phyloP scores from a whole-genome alignment of 805 yeast genomes.

The Grigorovia humatica region DNA sequence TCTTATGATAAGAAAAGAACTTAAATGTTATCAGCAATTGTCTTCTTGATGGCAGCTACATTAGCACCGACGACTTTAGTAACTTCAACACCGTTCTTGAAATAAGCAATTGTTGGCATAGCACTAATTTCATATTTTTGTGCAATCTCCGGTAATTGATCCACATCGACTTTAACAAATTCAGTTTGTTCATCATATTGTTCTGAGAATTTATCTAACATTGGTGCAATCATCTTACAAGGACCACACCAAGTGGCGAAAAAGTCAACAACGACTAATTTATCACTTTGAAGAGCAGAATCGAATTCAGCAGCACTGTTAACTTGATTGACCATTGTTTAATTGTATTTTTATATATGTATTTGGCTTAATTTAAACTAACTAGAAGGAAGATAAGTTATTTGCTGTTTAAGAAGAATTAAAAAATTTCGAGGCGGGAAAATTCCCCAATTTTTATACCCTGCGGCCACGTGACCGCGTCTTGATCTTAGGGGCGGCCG shows the following conservation, averaged over 20 bases:
- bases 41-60: slow-evolving; percentile 71
- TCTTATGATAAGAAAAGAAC: background rate
- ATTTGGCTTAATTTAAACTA: too few species aligned
- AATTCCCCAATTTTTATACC: too few species aligned
- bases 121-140: slow-evolving; percentile 49
- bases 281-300: slow-evolving; percentile 46
- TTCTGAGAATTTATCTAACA: slow-evolving; percentile 68
- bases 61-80: slow-evolving; percentile 83
- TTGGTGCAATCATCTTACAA: slow-evolving; percentile 94
- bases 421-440: too few species aligned
- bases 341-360: slow-evolving; percentile 2
- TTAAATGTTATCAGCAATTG: slow-evolving; percentile 44
- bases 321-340: slow-evolving; percentile 46
- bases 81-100: slow-evolving; percentile 74
- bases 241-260: slow-evolving; percentile 99
- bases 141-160: slow-evolving; percentile 67
- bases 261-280: slow-evolving; percentile 87
- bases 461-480: too few species aligned
- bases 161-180: slow-evolving; percentile 89
- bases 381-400: too few species aligned
- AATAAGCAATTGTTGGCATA: slow-evolving; percentile 62
- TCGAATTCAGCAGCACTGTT: slow-evolving; percentile 51
- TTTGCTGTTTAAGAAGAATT: too few species aligned
- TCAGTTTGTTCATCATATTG: slow-evolving; percentile 48
- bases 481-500: too few species aligned